Evolutionary conservation across 768 basidiomycete species (phyloP).

Genomic region (Crepidotus variabilis): DNA sequence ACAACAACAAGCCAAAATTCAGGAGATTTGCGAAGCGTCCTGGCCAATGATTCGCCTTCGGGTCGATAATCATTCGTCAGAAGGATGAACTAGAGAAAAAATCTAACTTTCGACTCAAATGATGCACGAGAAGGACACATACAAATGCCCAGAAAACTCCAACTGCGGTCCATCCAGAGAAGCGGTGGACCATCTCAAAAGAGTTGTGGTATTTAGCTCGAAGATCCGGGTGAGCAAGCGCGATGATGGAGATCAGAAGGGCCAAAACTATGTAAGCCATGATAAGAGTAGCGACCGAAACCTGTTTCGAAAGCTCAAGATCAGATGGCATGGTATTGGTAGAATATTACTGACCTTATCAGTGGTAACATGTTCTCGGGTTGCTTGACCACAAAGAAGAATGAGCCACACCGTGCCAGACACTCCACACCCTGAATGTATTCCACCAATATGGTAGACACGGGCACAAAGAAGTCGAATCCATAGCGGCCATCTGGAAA

Average conservation of each 20-base stretch:
- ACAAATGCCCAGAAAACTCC: conserved; percentile 53
- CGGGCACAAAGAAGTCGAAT: conserved; percentile 51
- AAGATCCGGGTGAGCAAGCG: conserved; percentile 48
- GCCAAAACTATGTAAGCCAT: conserved; percentile 51
- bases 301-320: too few species aligned
- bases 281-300: conserved; percentile 42
- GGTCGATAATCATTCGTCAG: conserved; percentile 50
- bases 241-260: conserved; percentile 43
- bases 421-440: conserved; percentile 54
- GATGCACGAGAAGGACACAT: too few species aligned
- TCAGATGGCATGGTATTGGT: too few species aligned
- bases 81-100: conserved; percentile 36
- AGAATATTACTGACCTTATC: conserved; percentile 25
- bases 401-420: conserved; percentile 53
- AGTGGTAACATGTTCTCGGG: conserved; percentile 38
- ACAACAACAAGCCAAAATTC: conserved; percentile 58
- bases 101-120: neutral
- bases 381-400: conserved; percentile 46
- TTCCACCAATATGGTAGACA: conserved; percentile 58
- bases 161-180: conserved; percentile 52
- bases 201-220: conserved; percentile 45
- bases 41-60: conserved; percentile 31
- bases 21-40: conserved; percentile 37
- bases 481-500: conserved; percentile 57
- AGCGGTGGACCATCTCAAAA: conserved; percentile 55